Percentiles rank a stretch among this genome's conserved stretches.
Conservation (phyloP, 495 filamentous ascomycete genomes). For the Barbatosphaeria neglecta region DNA sequence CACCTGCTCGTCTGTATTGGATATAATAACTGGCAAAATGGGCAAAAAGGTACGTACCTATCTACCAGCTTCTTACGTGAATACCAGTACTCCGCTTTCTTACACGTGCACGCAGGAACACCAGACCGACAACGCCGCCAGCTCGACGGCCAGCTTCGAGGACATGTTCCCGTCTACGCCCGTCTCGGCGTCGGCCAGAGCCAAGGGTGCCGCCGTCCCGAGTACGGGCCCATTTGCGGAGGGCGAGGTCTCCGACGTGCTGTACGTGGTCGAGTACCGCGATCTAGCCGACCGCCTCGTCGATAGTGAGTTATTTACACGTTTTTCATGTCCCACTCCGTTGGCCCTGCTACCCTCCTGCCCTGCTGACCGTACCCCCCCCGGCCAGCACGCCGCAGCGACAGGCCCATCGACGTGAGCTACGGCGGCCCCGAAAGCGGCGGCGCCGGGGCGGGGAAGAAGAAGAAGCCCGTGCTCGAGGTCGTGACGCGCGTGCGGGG, state of each 20-base stretch:
- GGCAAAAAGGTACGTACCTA: neutral
- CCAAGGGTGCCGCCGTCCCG: no score
- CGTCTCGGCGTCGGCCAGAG: no score
- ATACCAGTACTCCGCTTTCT: neutral
- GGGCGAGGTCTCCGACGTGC: constrained; percentile 20
- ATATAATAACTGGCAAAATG: neutral
- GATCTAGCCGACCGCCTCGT: constrained; percentile 8
- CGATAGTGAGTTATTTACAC: constrained; percentile 10
- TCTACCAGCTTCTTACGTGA: neutral
- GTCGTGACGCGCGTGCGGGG: constrained; percentile 15
- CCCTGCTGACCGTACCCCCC: neutral
- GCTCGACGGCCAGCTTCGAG: constrained; percentile 15
- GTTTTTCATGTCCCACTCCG: neutral
- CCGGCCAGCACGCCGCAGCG: constrained; percentile 17
- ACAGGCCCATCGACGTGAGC: constrained; percentile 13
- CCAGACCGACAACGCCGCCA: constrained; percentile 1
- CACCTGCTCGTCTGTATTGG: no score
- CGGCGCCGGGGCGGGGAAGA: constrained; percentile 1
- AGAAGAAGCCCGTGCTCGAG: constrained; percentile 21
- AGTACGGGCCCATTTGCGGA: no score
- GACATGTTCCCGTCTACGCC: no score
- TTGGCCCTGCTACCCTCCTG: neutral
- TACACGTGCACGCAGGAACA: neutral
- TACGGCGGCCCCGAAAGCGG: neutral
- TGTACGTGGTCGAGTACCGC: constrained; percentile 17